phyloP scores from a whole-genome alignment of 2,329 filamentous ascomycete species.

The Daldinia sp. region DNA sequence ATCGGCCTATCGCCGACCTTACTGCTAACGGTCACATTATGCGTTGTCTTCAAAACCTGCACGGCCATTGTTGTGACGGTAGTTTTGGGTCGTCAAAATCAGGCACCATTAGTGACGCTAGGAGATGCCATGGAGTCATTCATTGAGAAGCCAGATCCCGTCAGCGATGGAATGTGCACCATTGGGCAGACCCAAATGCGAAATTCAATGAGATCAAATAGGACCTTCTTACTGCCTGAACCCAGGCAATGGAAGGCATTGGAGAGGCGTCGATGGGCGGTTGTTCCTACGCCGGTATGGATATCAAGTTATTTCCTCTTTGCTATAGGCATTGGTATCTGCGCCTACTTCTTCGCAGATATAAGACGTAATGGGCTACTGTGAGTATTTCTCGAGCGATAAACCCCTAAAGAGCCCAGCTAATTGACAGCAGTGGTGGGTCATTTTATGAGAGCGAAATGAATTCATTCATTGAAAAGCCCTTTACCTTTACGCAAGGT shows the following conservation, averaged over 20 bases:
- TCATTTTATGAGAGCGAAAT: constrained; percentile 33
- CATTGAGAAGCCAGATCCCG: constrained; percentile 59
- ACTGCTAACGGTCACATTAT: constrained; percentile 43
- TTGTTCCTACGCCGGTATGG: constrained; percentile 38
- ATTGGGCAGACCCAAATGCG: constrained; percentile 33
- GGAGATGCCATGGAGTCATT: constrained; percentile 66
- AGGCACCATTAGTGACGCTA: constrained; percentile 61
- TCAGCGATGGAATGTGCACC: constrained; percentile 51
- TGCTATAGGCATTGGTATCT: constrained; percentile 24
- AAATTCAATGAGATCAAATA: constrained; percentile 7
- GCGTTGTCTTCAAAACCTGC: constrained; percentile 58
- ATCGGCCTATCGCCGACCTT: constrained; percentile 41
- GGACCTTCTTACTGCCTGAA: constrained; percentile 12
- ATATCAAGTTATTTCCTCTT: constrained; percentile 40
- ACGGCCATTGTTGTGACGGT: constrained; percentile 52
- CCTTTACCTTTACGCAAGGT: constrained; percentile 29
- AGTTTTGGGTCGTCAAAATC: constrained; percentile 50
- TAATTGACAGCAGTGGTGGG: constrained; percentile 3
- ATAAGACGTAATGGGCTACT: background rate
- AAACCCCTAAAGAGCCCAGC: background rate
- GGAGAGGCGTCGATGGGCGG: constrained; percentile 21
- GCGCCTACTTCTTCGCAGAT: constrained; percentile 16
- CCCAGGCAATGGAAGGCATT: constrained; percentile 31
- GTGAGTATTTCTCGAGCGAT: constrained; percentile 7
- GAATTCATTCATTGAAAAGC: constrained; percentile 24